Evolutionary conservation across 2,329 filamentous ascomycete species (phyloP).

Genomic region (Thielaviopsis euricoi): DNA sequence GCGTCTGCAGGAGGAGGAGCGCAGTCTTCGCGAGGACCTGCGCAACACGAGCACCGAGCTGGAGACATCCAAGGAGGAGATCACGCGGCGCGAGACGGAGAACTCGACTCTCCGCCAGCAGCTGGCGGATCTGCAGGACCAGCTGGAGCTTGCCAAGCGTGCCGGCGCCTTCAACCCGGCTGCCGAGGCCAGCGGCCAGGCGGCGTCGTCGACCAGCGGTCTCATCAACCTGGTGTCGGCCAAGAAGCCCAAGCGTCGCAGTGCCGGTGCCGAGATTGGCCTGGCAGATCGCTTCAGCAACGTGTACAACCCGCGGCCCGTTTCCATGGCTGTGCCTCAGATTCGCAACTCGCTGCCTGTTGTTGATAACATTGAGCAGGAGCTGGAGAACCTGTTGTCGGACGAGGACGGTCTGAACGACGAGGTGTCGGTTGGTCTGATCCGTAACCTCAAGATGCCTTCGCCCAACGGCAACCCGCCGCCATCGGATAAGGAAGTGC

Average conservation of each 20-base stretch:
- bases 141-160: conserved; percentile 74
- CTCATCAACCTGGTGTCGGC: conserved; percentile 94
- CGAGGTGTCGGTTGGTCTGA: conserved; percentile 90
- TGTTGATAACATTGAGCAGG: conserved; percentile 82
- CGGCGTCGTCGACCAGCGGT: conserved; percentile 42
- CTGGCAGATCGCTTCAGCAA: conserved; percentile 81
- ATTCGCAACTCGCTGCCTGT: conserved; percentile 37
- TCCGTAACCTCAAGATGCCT: conserved; percentile 92
- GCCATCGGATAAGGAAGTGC: conserved; percentile 92
- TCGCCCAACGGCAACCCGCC: conserved; percentile 71
- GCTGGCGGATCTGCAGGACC: conserved; percentile 76
- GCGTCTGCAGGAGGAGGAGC: conserved; percentile 87
- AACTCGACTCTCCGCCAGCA: conserved; percentile 76
- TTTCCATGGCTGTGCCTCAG: conserved; percentile 79
- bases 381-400: conserved; percentile 82
- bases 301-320: conserved; percentile 83
- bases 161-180: conserved; percentile 55
- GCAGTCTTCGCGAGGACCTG: conserved; percentile 66
- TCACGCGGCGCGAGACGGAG: conserved; percentile 64
- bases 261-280: conserved; percentile 71
- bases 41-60: conserved; percentile 66
- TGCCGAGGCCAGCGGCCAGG: conserved; percentile 24
- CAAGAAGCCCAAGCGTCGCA: conserved; percentile 92
- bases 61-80: conserved; percentile 59
- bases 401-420: conserved; percentile 95